Base-by-base conservation (phyloP, 2,329 filamentous ascomycete genomes). In the Diplodia scrobiculata region DNA sequence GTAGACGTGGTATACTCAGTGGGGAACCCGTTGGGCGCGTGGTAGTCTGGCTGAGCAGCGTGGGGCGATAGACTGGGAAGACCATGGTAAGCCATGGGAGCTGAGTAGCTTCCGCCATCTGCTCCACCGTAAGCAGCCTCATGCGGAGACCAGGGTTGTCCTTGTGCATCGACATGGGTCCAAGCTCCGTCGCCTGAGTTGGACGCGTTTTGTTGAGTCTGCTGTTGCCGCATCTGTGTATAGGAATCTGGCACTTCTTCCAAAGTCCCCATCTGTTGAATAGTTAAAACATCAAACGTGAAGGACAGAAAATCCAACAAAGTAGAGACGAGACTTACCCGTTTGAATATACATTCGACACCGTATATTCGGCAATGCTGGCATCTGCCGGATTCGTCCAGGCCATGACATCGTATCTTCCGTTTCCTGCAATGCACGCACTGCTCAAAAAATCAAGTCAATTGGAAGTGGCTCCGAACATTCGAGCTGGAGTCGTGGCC, bases 361-460 rank as follows among this genome's bases (percentile, higher is more conserved):
- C 58, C 58, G 11, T 25, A 51, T 3, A 14, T 11, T 10, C 58
- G 41, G 58, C 58, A 62, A 9, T 62, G 48, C 5, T 36, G 27
- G 45, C 58, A 62, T 6, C 29, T n/a, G 41, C 34, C 58, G 13
- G 45, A 50, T 29, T n/a, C n/a, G 11, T 62, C 58, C 6, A 11
- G 34, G 29, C 34, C 45, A n/a, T 50, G n/a, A 29, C 58, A 62
- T 25, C 45, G 32, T 9, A 62, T 62, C n/a, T 62, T 62, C 19
- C 58, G 58, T 27, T 62, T 62, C 11, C 58, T 48, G 29, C 58
- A 62, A 19, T 62, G 58, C 5, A 21, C 19, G 29, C 58, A 62
- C 58, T 62, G 45, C 9, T 25, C 10, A 17, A 62, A 36, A 3
- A 11, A 14, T 19, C 5, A 36, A n/a, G 58, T 50, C 52, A 38